Conservation (phyloP, 2,329 filamentous ascomycete genomes). For the Zopfia rhizophila region DNA sequence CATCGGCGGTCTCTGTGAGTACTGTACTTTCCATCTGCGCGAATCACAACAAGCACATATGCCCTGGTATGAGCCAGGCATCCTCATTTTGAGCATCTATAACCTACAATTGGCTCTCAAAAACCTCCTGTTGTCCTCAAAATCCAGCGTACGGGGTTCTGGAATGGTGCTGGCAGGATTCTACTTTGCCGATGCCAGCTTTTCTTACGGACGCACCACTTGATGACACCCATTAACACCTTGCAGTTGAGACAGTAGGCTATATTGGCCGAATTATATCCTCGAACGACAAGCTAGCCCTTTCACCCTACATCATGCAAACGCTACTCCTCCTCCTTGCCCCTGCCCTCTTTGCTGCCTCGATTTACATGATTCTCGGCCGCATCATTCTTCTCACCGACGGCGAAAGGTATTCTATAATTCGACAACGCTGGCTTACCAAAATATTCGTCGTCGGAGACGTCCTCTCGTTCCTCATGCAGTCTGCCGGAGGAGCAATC, state of each 20-base stretch:
- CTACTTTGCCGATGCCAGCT: no score
- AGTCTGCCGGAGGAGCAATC: conserved; percentile 56
- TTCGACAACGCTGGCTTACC: conserved; percentile 53
- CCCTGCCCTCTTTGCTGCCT: conserved; percentile 61
- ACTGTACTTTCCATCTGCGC: background rate
- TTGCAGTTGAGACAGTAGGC: conserved; percentile 61
- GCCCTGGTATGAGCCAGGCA: no score
- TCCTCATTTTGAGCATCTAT: no score
- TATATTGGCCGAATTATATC: conserved; percentile 60
- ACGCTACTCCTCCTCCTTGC: conserved; percentile 57
- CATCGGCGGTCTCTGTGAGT: conserved; percentile 63
- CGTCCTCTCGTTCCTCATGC: conserved; percentile 60
- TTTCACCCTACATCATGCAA: conserved; percentile 56
- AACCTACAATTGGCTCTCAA: background rate
- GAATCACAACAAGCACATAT: background rate
- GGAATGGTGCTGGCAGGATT: no score
- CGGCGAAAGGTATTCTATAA: conserved; percentile 51
- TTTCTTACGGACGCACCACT: no score
- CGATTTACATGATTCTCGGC: conserved; percentile 61
- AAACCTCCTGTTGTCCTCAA: no score
- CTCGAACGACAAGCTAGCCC: conserved; percentile 39
- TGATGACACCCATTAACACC: no score
- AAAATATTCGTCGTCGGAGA: conserved; percentile 60
- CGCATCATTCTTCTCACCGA: conserved; percentile 54
- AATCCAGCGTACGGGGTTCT: no score